Conservation (phyloP, 169 alveolate species). For the Neospora caninum region DNA sequence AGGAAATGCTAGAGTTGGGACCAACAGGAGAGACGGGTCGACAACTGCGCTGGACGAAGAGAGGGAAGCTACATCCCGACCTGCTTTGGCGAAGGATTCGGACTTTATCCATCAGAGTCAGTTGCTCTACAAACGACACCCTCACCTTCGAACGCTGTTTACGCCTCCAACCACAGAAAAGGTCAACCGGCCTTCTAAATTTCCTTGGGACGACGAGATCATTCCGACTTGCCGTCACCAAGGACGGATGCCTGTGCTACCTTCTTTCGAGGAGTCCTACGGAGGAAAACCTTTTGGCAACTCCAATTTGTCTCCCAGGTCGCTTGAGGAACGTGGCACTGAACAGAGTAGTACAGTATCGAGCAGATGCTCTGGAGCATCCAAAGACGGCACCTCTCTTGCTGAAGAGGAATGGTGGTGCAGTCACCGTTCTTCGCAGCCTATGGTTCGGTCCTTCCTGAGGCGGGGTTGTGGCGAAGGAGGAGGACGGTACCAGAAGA, state of each 20-base stretch:
- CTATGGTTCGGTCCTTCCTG: background rate
- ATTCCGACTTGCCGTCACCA: background rate
- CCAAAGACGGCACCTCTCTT: background rate
- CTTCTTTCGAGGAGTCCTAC: background rate
- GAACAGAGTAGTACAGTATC: background rate
- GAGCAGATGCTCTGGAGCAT: background rate
- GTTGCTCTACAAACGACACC: background rate
- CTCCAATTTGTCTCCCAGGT: background rate
- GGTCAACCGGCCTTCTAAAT: background rate
- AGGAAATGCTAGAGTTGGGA: too few species aligned
- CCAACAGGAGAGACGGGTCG: too few species aligned
- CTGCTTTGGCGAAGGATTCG: background rate
- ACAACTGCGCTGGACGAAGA: background rate
- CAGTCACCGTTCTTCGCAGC: background rate
- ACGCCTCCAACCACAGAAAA: background rate
- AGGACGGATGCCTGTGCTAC: background rate
- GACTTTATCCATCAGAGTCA: background rate
- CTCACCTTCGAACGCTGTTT: constrained; percentile 26
- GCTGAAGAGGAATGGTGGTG: background rate
- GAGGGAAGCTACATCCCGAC: background rate
- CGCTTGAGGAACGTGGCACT: background rate
- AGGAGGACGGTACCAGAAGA: background rate
- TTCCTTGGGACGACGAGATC: constrained; percentile 36
- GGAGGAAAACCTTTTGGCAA: too few species aligned
- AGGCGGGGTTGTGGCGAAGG: constrained; percentile 20